phyloP scores from a whole-genome alignment of 2,329 filamentous ascomycete genomes.

The Cladosporium sp. region DNA sequence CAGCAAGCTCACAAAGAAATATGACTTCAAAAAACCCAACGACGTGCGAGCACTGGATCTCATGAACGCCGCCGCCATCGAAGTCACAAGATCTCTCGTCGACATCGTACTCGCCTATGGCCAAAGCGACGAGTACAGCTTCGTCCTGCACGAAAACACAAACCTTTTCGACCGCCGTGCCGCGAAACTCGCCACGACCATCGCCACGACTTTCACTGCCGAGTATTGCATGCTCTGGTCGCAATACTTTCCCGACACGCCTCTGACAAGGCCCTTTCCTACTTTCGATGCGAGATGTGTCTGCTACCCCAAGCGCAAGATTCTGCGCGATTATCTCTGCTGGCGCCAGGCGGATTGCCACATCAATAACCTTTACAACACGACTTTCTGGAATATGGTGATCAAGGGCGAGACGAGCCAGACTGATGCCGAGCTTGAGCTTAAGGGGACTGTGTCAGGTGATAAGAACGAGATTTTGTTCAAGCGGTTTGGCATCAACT shows the following conservation, averaged over 20 bases:
- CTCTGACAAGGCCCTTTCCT: slow-evolving; percentile 73
- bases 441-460: slow-evolving; percentile 77
- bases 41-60: slow-evolving; percentile 83
- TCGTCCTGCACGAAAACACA: slow-evolving; percentile 61
- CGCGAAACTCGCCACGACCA: slow-evolving; percentile 87
- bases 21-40: slow-evolving; percentile 89
- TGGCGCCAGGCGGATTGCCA: slow-evolving; percentile 98
- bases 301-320: slow-evolving; percentile 78
- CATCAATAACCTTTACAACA: slow-evolving; percentile 99
- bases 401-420: slow-evolving; percentile 73
- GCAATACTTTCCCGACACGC: slow-evolving; percentile 69
- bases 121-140: slow-evolving; percentile 91
- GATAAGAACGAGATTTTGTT: slow-evolving; percentile 98
- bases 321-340: slow-evolving; percentile 90
- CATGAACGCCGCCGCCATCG: slow-evolving; percentile 91
- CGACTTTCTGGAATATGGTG: slow-evolving; percentile 90
- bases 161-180: slow-evolving; percentile 81
- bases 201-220: slow-evolving; percentile 90
- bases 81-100: slow-evolving; percentile 78
- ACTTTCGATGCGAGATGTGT: slow-evolving; percentile 93
- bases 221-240: slow-evolving; percentile 86
- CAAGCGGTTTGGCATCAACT: slow-evolving; percentile 86
- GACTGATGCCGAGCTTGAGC: slow-evolving; percentile 75
- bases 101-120: slow-evolving; percentile 90
- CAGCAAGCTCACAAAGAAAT: slow-evolving; percentile 65